Evolutionary conservation across 768 basidiomycete genomes (phyloP).

Genomic region (Leucosporidium yakuticum): DNA sequence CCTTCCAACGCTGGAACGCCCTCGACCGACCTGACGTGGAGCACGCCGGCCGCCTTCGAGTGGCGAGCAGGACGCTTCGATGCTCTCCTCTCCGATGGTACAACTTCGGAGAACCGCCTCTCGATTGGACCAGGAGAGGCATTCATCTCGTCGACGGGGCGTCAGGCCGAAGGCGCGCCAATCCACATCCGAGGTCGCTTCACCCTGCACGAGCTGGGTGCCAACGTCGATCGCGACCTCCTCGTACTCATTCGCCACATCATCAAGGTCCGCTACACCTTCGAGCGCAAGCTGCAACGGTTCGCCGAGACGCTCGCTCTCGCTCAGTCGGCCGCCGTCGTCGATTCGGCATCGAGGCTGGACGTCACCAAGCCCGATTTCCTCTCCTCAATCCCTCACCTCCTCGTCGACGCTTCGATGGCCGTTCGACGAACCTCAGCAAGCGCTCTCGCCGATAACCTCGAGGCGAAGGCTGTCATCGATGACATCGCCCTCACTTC

Average conservation of each 20-base stretch:
- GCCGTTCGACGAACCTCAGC: neutral
- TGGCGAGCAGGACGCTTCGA: constrained; percentile 1
- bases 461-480: neutral
- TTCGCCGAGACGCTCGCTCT: neutral
- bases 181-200: neutral
- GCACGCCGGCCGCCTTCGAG: neutral
- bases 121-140: constrained; percentile 13
- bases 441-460: constrained; percentile 3
- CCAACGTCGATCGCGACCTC: constrained; percentile 24
- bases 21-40: constrained; percentile 1
- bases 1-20: neutral
- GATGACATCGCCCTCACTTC: neutral
- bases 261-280: constrained; percentile 18
- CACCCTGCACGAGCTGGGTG: constrained; percentile 2
- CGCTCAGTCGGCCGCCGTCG: constrained; percentile 3
- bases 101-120: constrained; percentile 4
- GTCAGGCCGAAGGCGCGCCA: neutral
- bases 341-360: neutral
- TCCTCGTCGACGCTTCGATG: neutral
- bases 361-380: neutral
- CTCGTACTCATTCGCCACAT: constrained; percentile 33
- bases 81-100: neutral
- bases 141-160: neutral
- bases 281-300: constrained; percentile 21
- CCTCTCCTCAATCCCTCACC: neutral